Conservation (phyloP, 768 basidiomycete species). For the Panellus pusillus region DNA sequence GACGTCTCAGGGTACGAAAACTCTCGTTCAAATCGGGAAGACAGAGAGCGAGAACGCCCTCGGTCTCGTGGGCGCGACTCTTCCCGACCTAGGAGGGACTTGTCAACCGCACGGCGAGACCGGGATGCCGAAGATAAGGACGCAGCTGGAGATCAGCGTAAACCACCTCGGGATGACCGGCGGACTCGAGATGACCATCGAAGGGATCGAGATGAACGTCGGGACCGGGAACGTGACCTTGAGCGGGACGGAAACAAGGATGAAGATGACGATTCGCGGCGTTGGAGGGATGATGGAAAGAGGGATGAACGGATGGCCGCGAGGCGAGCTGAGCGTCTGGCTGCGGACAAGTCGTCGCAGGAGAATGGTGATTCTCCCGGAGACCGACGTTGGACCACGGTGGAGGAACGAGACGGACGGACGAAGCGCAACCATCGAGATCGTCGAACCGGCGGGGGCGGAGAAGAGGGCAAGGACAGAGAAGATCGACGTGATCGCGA, state of each 20-base stretch:
- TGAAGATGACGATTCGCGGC: conserved; percentile 65
- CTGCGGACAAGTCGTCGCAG: conserved; percentile 33
- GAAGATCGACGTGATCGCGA: conserved; percentile 53
- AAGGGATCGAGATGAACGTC: conserved; percentile 27
- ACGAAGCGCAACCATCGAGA: conserved; percentile 63
- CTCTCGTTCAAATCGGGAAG: conserved; percentile 60
- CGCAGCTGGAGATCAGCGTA: conserved; percentile 34
- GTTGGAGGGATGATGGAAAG: conserved; percentile 83
- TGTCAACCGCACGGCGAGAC: conserved; percentile 54
- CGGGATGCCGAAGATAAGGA: conserved; percentile 36
- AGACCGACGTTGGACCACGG: conserved; percentile 58
- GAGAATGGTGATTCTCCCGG: conserved; percentile 43
- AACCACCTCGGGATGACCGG: conserved; percentile 12
- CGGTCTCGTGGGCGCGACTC: conserved; percentile 66
- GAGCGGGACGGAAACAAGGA: conserved; percentile 43
- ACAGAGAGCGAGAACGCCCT: conserved; percentile 63
- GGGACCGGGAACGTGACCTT: conserved; percentile 37
- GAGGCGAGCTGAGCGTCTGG: conserved; percentile 51
- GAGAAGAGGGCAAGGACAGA: conserved; percentile 49
- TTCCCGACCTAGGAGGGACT: conserved; percentile 60
- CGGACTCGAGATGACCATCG: conserved; percentile 43
- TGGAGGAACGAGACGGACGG: conserved; percentile 71
- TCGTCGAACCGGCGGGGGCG: conserved; percentile 40
- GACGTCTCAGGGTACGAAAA: conserved; percentile 47
- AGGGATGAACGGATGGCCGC: conserved; percentile 73